Conservation (phyloP, 2,329 filamentous ascomycete genomes). For the Zymoseptoria passerinii region DNA sequence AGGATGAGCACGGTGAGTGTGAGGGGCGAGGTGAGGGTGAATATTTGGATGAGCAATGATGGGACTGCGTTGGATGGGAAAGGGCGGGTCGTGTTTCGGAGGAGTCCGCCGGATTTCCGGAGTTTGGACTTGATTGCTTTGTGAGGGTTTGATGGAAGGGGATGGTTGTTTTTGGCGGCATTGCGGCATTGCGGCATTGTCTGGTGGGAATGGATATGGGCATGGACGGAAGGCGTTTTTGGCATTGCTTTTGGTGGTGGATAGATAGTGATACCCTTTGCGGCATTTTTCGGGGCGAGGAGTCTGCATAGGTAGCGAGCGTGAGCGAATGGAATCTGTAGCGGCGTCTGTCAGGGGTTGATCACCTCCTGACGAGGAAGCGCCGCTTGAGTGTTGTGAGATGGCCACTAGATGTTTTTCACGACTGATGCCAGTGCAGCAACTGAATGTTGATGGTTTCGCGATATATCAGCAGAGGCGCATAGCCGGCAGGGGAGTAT, state of each 20-base stretch:
- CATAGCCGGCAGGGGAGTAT: no score
- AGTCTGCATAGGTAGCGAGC: neutral
- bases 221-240: neutral
- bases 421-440: no score
- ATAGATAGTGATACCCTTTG: neutral
- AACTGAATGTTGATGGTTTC: no score
- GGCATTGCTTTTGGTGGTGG: neutral
- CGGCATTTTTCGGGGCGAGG: neutral
- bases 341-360: no score
- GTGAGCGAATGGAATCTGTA: no score
- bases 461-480: no score
- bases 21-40: constrained; percentile 21
- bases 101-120: constrained; percentile 46
- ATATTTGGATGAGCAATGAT: constrained; percentile 88
- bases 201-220: constrained; percentile 42
- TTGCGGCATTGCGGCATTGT: constrained; percentile 22
- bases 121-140: constrained; percentile 80
- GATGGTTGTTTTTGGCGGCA: no score
- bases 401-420: no score
- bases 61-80: constrained; percentile 81
- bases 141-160: constrained; percentile 30
- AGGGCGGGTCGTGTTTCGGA: constrained; percentile 50
- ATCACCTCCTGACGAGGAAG: no score
- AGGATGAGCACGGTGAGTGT: constrained; percentile 57
- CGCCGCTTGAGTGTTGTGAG: no score